Evolutionary conservation across 352 stramenopile species (phyloP).

Genomic region (Salisapilia sapeloensis): DNA sequence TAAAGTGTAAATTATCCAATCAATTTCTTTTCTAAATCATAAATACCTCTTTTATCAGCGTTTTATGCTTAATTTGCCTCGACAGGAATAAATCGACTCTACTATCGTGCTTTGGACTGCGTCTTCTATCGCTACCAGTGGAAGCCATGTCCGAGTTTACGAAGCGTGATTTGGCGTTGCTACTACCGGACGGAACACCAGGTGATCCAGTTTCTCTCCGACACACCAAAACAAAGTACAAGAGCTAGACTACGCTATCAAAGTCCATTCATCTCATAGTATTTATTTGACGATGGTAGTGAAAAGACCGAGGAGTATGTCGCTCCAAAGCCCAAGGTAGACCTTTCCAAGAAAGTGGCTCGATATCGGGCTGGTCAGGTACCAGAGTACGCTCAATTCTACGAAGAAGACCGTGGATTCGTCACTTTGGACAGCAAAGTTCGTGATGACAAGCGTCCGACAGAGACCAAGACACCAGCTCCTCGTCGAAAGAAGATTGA

Average conservation of each 20-base stretch:
- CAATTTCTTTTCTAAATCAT: too few relatives aligned
- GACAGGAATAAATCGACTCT: too few relatives aligned
- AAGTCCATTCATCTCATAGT: too few relatives aligned
- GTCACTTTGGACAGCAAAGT: slow-evolving; percentile 55
- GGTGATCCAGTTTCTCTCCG: slow-evolving; percentile 65
- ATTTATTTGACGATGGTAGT: slow-evolving; percentile 9
- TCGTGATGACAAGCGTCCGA: slow-evolving; percentile 10
- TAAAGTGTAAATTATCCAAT: too few relatives aligned
- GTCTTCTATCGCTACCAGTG: too few relatives aligned
- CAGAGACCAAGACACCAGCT: slow-evolving; percentile 7
- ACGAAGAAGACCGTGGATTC: slow-evolving; percentile 65
- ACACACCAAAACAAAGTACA: slow-evolving; percentile 50
- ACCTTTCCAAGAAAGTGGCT: slow-evolving; percentile 63
- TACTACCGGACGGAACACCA: slow-evolving; percentile 65
- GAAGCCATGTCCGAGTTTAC: slow-evolving; percentile 60
- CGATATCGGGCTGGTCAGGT: slow-evolving; percentile 73
- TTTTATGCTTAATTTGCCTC: too few relatives aligned
- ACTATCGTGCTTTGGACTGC: too few relatives aligned
- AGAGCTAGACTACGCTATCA: too few relatives aligned
- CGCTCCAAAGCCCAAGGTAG: slow-evolving; percentile 60
- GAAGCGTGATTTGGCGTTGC: slow-evolving; percentile 72
- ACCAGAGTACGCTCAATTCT: slow-evolving; percentile 47
- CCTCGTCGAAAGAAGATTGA: not conserved
- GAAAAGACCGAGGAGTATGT: slow-evolving; percentile 62
- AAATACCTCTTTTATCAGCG: too few relatives aligned